Conservation (phyloP, 129 eudicot species). For the Flaveria linearis region DNA sequence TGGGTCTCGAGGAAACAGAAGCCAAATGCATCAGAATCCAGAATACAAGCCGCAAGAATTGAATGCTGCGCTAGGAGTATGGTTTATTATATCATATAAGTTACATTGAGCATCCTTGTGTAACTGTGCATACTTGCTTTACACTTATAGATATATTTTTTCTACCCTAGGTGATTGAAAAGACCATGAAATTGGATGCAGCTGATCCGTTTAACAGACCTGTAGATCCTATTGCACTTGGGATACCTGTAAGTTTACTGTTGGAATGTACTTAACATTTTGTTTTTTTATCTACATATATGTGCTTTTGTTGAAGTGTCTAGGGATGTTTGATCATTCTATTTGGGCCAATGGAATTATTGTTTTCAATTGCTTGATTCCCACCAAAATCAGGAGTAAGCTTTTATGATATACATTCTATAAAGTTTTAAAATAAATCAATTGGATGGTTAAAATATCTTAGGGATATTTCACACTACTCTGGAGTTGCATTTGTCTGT, state of each 20-base stretch:
- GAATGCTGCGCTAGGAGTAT: slow-evolving; percentile 62
- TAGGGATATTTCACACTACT: no score
- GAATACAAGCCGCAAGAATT: slow-evolving; percentile 56
- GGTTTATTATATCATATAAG: neutral
- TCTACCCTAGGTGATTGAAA: slow-evolving; percentile 55
- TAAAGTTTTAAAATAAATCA: neutral
- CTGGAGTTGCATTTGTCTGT: no score
- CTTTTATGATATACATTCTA: neutral
- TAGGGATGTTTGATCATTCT: neutral
- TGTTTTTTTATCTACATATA: neutral
- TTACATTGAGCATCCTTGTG: neutral
- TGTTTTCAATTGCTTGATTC: neutral
- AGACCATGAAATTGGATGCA: slow-evolving; percentile 76
- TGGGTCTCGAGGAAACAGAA: slow-evolving; percentile 39
- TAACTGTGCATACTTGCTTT: slow-evolving; percentile 2
- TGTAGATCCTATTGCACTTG: slow-evolving; percentile 66
- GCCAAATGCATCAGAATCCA: slow-evolving; percentile 29
- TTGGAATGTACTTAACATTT: neutral
- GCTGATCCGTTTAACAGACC: slow-evolving; percentile 81
- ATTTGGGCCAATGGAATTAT: neutral
- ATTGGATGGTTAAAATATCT: neutral
- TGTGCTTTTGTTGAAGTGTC: neutral
- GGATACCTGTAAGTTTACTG: slow-evolving; percentile 61
- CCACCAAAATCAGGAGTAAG: slow-evolving; percentile 12
- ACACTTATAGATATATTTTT: neutral